Conservation (phyloP, 768 basidiomycete genomes). For the Panus rudis region DNA sequence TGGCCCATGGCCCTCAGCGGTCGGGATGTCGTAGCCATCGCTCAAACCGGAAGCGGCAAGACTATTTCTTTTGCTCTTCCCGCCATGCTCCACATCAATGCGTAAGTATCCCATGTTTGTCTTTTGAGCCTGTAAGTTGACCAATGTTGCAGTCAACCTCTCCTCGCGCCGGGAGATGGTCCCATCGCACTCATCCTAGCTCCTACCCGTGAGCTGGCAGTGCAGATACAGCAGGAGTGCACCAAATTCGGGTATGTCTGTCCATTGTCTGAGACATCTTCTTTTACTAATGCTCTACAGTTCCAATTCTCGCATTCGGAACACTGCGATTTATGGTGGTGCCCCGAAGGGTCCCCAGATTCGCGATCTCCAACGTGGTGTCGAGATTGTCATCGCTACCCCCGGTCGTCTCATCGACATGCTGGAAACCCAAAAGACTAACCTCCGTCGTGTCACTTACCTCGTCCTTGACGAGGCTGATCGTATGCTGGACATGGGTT, state of each 20-base stretch:
- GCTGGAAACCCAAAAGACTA: conserved; percentile 95
- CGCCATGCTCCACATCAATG: conserved; percentile 99
- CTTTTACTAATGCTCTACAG: conserved; percentile 28
- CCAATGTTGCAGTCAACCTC: conserved; percentile 61
- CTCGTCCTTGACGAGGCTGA: conserved; percentile 99
- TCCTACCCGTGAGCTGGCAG: conserved; percentile 96
- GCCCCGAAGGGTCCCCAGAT: conserved; percentile 99
- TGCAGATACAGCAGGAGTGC: conserved; percentile 98
- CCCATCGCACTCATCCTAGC: conserved; percentile 96
- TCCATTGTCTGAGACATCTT: conserved; percentile 1
- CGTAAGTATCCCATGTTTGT: conserved; percentile 44
- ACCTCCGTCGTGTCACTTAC: conserved; percentile 93
- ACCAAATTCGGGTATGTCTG: conserved; percentile 82
- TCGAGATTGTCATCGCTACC: conserved; percentile 99
- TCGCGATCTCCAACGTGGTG: conserved; percentile 93
- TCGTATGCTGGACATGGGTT: conserved; percentile 99
- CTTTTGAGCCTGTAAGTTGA: conserved; percentile 6
- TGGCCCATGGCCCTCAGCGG: conserved; percentile 99
- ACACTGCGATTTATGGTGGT: conserved; percentile 98
- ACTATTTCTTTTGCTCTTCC: conserved; percentile 98
- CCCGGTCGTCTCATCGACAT: conserved; percentile 98
- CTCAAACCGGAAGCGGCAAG: conserved; percentile 98
- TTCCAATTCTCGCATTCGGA: conserved; percentile 90
- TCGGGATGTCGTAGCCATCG: conserved; percentile 91
- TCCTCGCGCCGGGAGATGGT: conserved; percentile 90